Base-by-base conservation (phyloP, 2,329 filamentous ascomycete genomes). In the Aspergillus fructus region DNA sequence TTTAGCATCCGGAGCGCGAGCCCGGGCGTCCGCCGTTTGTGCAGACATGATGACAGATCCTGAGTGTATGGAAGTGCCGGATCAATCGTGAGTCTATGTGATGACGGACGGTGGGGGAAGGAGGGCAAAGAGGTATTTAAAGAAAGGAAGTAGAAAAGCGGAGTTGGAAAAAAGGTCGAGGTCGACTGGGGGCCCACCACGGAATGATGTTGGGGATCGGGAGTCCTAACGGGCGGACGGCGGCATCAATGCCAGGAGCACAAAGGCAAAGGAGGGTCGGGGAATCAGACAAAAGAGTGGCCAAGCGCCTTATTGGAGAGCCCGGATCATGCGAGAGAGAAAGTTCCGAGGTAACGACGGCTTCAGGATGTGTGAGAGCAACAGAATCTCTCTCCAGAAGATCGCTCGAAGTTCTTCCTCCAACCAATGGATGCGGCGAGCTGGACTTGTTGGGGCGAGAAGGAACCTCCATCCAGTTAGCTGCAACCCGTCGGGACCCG, bases 1-100 rank as follows among this genome's bases (percentile, higher is more conserved):
- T 80, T 88, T 84, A 50, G 83, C 66, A 59, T 74, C 73, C 42
- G 63, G 59, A 49, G 68, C 65, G 63, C 70, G 71, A 45, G 69
- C 68, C 64, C 71, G 69, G 58, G 66, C 59, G 60, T 74, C 72
- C 56, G 65, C 59, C 43, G 68, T 56, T 64, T 74, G 71, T 58
- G 71, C 67, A 65, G 72, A 73, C 71, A 75, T 75, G 69, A 56
- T 69, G 62, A 49, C 40, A 53, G 49, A 41, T 50, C 49, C 13
- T 48, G 40, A 24, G 39, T 41, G 23, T 53, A 34, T 23, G 30
- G 46, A 33, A 23, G 50, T 6, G 30, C n/a, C 21, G 13, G 48
- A 55, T 48, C 33, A 27, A 27, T 39, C 41, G 49, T 46, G 55
- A 17, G 34, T 37, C 23, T 42, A 21, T 53, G 53, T 33, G 45